phyloP scores from a whole-genome alignment of 225 moss, liverwort and hornwort species.

The Polytrichum commune region DNA sequence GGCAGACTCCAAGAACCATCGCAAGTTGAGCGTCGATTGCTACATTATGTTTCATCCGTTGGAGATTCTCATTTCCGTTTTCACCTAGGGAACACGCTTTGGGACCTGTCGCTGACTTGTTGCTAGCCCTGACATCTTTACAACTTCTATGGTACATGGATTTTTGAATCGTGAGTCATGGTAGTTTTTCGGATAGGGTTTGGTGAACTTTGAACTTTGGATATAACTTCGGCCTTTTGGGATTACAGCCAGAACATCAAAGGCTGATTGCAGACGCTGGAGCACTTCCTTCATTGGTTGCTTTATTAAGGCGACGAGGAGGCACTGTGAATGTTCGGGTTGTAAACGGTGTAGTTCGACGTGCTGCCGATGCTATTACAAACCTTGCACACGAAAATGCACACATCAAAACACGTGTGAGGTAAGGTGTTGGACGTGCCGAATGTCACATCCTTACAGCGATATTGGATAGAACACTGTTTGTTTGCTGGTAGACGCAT shows the following conservation, averaged over 20 bases:
- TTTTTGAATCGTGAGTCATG: too few relatives aligned
- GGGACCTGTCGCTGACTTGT: too few relatives aligned
- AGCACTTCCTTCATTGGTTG: slow-evolving; percentile 80
- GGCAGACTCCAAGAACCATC: neutral
- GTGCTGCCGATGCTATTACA: slow-evolving; percentile 95
- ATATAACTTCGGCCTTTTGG: slow-evolving; percentile 1
- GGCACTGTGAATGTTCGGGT: slow-evolving; percentile 63
- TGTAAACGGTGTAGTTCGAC: slow-evolving; percentile 91
- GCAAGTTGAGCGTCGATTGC: too few relatives aligned
- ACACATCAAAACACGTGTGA: slow-evolving; percentile 89
- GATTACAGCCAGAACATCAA: slow-evolving; percentile 91
- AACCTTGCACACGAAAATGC: slow-evolving; percentile 99
- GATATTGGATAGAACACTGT: neutral
- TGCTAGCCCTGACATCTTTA: too few relatives aligned
- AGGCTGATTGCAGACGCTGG: slow-evolving; percentile 96
- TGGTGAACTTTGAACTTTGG: neutral
- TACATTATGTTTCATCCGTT: too few relatives aligned
- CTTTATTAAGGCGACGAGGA: slow-evolving; percentile 70
- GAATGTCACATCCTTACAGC: neutral
- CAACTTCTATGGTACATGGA: too few relatives aligned
- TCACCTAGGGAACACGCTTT: too few relatives aligned
- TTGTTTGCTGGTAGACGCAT: neutral
- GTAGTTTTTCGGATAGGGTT: neutral
- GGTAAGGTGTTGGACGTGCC: slow-evolving; percentile 40
- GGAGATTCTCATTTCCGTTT: too few relatives aligned